These are phyloP conservation scores for Leishmania lainsoni DNA, from an alignment of 208 protist species.

Conservation along the genomic window DNA sequence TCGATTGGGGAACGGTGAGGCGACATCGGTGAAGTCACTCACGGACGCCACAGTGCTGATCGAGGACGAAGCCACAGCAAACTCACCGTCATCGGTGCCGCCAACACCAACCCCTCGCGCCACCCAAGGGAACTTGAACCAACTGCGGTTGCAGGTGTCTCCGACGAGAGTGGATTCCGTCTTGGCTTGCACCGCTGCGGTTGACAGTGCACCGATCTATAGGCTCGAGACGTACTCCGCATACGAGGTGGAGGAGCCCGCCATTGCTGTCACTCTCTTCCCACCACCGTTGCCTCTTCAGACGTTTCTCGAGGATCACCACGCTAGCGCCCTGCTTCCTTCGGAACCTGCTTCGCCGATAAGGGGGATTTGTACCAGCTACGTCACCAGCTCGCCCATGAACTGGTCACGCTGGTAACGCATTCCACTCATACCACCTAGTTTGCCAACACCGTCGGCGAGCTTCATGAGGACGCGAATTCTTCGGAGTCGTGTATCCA, in stretches of 20 bases:
- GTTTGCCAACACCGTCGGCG: neutral
- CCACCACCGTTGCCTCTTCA: neutral
- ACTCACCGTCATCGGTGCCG: neutral
- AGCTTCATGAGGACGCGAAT: neutral
- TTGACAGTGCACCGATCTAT: neutral
- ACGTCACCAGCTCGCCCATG: neutral
- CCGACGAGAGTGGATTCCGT: neutral
- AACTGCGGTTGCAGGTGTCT: neutral
- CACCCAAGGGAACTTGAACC: neutral
- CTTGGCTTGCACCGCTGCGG: neutral
- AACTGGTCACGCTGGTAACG: neutral
- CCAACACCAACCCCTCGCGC: neutral
- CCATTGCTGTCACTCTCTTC: neutral
- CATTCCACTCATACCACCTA: neutral
- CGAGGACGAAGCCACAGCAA: neutral
- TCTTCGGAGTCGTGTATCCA: neutral
- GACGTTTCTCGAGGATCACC: neutral
- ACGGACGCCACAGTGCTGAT: neutral
- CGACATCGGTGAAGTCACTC: neutral
- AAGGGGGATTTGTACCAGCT: neutral
- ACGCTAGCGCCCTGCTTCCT: neutral
- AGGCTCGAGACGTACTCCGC: neutral
- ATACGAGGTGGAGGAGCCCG: neutral
- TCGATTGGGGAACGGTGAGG: neutral
- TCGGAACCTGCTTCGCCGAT: neutral